A percentile compares a stretch with the other conserved stretches of the same genome.
phyloP scores from a whole-genome alignment of 2,329 filamentous ascomycete genomes.

The Colletotrichum orbiculare region DNA sequence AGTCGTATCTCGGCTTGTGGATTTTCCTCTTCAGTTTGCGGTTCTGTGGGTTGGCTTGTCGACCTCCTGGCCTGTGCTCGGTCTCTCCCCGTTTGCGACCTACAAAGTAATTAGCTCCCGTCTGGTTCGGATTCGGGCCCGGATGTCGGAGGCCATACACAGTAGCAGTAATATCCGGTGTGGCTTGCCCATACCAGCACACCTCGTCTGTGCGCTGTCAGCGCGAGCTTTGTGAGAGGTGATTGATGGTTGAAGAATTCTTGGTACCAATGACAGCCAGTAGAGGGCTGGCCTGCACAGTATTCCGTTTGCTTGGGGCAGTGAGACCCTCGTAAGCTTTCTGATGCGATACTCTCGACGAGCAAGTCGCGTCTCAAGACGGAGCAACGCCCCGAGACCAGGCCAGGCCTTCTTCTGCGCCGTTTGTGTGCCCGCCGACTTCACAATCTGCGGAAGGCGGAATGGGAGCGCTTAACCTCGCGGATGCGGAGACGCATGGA shows the following conservation, averaged over 20 bases:
- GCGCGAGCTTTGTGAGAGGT: slow-evolving; percentile 19
- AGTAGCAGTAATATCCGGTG: too few relatives aligned
- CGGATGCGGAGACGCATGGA: neutral
- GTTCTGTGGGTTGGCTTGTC: slow-evolving; percentile 4
- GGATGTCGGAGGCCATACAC: slow-evolving; percentile 7
- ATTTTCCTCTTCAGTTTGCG: slow-evolving; percentile 9
- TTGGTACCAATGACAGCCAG: slow-evolving; percentile 1
- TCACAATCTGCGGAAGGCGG: slow-evolving; percentile 6
- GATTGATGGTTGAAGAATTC: slow-evolving; percentile 12
- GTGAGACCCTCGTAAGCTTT: neutral
- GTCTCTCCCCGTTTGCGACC: neutral
- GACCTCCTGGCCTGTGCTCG: slow-evolving; percentile 12
- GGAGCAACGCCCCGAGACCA: neutral
- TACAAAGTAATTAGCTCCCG: too few relatives aligned
- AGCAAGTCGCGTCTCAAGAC: neutral
- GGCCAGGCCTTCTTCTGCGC: neutral
- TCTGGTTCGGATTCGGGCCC: slow-evolving; percentile 18
- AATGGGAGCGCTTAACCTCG: slow-evolving; percentile 14
- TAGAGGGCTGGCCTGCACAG: neutral
- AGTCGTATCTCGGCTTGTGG: neutral
- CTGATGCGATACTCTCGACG: too few relatives aligned
- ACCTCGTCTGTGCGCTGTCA: slow-evolving; percentile 12
- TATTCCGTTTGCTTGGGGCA: neutral
- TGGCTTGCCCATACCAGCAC: neutral
- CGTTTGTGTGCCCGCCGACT: too few relatives aligned